Base-by-base conservation (phyloP, 139 green algal species). In the Coelastrella sp. region DNA sequence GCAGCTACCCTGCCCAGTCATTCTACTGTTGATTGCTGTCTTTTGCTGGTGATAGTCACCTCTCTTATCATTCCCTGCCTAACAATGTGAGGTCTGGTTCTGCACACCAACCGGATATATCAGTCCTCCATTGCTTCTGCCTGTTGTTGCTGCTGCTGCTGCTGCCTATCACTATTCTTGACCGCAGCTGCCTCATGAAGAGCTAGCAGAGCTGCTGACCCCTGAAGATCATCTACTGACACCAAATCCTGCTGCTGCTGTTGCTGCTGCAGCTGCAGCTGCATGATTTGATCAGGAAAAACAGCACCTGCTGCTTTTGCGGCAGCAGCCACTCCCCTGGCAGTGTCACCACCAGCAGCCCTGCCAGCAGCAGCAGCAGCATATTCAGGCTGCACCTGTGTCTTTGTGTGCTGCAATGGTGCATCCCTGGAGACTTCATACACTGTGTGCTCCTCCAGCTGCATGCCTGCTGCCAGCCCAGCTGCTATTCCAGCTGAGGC, bases 401-500 rank as follows among this genome's bases (percentile, higher is more conserved):
- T 22, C 63, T 72, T 22, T 1, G 35, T 49, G 35, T 80, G 74
- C 74, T 80, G 74, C 25, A 20, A 4, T 15, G 20, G 22, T 78
- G 20, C 17, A 7, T 25, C 70, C 25, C 12, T 17, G 20, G 24
- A 11, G 12, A 61, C 78, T 49, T 65, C 17, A 76, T 27, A 76
- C 68, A 58, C 49, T 15, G 78, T 63, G 35, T 61, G 24, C 3
- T 80, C 9, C 25, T 80, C 25, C 10, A 57, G 25, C 19, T 59
- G 24, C 25, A 80, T n/a, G 14, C 74, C 74, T 22, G 74, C 74
- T n/a, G 25, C 74, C 25, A 80, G 25, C 8, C 57, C 22, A 15
- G 81, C 81, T 73, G 81, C 81, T 60, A 70, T 75, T 75, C 59
- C 81, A 75, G 81, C 81, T 75, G 81, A 68, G 58, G 81, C 60